phyloP scores from a whole-genome alignment of 73 alveolate genomes.

The Diophrys appendiculata region DNA sequence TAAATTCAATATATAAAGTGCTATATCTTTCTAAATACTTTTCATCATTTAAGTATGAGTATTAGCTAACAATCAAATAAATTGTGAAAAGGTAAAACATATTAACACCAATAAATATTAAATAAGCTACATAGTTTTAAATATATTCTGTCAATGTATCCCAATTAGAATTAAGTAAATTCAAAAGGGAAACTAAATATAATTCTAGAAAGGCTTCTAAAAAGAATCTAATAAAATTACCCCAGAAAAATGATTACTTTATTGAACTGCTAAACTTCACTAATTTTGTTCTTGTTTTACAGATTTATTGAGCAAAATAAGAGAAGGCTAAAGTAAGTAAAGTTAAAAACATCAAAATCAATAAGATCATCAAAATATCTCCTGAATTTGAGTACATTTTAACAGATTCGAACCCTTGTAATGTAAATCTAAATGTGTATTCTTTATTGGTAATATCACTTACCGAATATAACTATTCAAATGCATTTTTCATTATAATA shows the following conservation, averaged over 20 bases:
- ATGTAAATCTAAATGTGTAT: background rate
- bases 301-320: too few species aligned
- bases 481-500: background rate
- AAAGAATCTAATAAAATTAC: background rate
- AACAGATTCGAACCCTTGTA: background rate
- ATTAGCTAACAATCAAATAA: too few species aligned
- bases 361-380: background rate
- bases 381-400: background rate
- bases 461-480: background rate
- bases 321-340: background rate
- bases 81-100: too few species aligned
- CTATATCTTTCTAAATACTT: too few species aligned
- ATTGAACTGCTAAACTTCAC: background rate
- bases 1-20: too few species aligned
- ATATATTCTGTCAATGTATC: too few species aligned
- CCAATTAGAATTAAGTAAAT: background rate
- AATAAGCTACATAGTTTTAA: too few species aligned
- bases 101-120: too few species aligned
- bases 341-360: background rate
- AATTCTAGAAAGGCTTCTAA: background rate
- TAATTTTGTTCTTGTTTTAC: background rate
- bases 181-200: background rate
- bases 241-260: background rate
- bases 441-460: background rate
- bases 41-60: too few species aligned